These are phyloP conservation scores for Hymenoscyphus linearis DNA, from an alignment of 2,329 filamentous ascomycete species.

Conservation along the genomic window DNA sequence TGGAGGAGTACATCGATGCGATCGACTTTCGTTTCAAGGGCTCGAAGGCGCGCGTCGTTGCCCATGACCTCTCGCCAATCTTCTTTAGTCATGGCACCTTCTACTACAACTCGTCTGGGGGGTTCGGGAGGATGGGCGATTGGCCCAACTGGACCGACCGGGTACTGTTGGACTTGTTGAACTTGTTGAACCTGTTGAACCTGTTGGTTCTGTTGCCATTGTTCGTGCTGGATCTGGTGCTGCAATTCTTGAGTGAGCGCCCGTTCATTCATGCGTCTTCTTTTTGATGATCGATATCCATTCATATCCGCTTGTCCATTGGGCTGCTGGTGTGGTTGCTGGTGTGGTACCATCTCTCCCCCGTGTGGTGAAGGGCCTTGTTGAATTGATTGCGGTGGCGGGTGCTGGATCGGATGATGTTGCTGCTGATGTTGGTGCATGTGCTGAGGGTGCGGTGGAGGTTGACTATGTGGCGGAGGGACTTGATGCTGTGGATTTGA, in stretches of 20 bases:
- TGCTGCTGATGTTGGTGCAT: slow-evolving; percentile 14
- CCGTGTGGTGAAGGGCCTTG: slow-evolving; percentile 6
- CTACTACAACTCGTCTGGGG: slow-evolving; percentile 28
- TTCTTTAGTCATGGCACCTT: slow-evolving; percentile 31
- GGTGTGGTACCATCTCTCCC: slow-evolving; percentile 19
- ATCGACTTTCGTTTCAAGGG: slow-evolving; percentile 30
- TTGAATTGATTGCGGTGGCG: slow-evolving; percentile 4
- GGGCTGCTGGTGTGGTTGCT: slow-evolving; percentile 14
- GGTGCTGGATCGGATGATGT: slow-evolving; percentile 9
- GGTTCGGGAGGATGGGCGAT: slow-evolving; percentile 22
- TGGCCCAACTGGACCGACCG: slow-evolving; percentile 1
- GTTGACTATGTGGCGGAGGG: slow-evolving; percentile 3
- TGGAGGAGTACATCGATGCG: slow-evolving; percentile 30
- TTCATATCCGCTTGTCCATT: slow-evolving; percentile 26
- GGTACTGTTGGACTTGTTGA: slow-evolving; percentile 11
- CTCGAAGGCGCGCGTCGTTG: slow-evolving; percentile 29
- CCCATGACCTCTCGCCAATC: slow-evolving; percentile 33
- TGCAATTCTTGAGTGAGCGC: slow-evolving; percentile 23
- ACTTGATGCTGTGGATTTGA: slow-evolving; percentile 10
- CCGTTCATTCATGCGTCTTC: slow-evolving; percentile 26
- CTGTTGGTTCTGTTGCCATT: slow-evolving; percentile 10
- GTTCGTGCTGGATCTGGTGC: slow-evolving; percentile 26
- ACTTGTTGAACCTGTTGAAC: slow-evolving; percentile 4
- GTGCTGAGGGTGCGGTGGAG: slow-evolving; percentile 9
- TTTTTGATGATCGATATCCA: slow-evolving; percentile 27